A percentile compares a stretch with the other conserved stretches of the same genome.
These are phyloP conservation scores for Lyophyllum atratum DNA, from an alignment of 768 basidiomycete species.

Conservation along the genomic window DNA sequence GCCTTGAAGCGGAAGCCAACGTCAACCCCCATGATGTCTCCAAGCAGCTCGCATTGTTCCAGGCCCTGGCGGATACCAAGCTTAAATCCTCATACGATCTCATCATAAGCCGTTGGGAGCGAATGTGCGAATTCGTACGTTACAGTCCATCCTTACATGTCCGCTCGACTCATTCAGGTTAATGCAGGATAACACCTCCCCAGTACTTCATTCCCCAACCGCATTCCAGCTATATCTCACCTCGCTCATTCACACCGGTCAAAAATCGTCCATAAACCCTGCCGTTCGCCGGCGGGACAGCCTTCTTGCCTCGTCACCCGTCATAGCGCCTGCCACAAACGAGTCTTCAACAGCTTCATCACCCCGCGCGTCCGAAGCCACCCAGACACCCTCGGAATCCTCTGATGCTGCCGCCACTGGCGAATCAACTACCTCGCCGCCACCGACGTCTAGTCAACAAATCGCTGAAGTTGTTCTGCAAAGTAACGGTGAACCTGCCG, in stretches of 20 bases:
- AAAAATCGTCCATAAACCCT: constrained; percentile 54
- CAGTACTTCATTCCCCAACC: constrained; percentile 66
- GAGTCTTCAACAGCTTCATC: constrained; percentile 5
- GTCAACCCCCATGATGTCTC: constrained; percentile 66
- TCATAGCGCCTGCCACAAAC: constrained; percentile 16
- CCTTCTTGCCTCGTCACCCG: constrained; percentile 44
- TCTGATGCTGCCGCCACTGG: constrained; percentile 7
- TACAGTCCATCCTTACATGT: not conserved
- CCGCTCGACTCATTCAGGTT: constrained; percentile 11
- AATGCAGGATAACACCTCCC: constrained; percentile 64
- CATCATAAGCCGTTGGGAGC: constrained; percentile 80
- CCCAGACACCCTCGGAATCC: constrained; percentile 16
- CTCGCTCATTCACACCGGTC: constrained; percentile 61
- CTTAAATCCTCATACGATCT: constrained; percentile 71
- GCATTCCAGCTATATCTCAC: constrained; percentile 80
- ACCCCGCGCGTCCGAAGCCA: constrained; percentile 9
- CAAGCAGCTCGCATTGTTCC: constrained; percentile 71
- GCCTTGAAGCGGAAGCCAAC: constrained; percentile 78
- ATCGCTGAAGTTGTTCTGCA: constrained; percentile 53
- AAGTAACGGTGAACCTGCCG: constrained; percentile 24
- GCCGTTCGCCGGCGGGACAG: constrained; percentile 74
- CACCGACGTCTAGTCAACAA: constrained; percentile 34
- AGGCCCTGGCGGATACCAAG: constrained; percentile 65
- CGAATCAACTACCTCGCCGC: constrained; percentile 9
- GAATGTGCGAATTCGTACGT: constrained; percentile 82